These are phyloP conservation scores for Filobasidium wieringae DNA, from an alignment of 768 basidiomycete species.

Conservation along the genomic window DNA sequence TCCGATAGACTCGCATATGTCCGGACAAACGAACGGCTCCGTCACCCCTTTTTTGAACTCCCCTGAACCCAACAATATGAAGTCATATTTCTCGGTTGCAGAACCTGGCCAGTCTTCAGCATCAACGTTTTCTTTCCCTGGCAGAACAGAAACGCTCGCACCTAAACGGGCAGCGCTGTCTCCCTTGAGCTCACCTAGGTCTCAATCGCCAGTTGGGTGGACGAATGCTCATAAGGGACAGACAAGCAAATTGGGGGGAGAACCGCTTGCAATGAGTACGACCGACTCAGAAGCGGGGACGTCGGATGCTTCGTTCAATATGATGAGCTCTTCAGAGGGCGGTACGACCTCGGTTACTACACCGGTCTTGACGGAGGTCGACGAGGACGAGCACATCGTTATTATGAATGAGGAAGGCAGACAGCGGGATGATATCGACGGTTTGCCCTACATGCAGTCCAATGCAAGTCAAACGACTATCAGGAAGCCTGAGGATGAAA, in stretches of 20 bases:
- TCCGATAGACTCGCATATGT: slow-evolving; percentile 3
- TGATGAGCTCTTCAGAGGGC: slow-evolving; percentile 1
- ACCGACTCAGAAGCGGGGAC: background rate
- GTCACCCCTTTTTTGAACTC: slow-evolving; percentile 16
- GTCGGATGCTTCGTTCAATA: slow-evolving; percentile 5
- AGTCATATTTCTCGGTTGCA: slow-evolving; percentile 18
- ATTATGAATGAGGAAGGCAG: slow-evolving; percentile 18
- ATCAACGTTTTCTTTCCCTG: too few species aligned
- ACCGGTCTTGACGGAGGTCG: slow-evolving; percentile 31
- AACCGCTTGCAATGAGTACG: background rate
- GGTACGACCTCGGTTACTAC: background rate
- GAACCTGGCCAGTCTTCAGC: too few species aligned
- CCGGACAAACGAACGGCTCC: slow-evolving; percentile 11
- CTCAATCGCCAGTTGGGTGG: background rate
- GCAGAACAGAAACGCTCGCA: background rate
- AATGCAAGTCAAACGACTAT: slow-evolving; percentile 38
- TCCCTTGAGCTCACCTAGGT: background rate
- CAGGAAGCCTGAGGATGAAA: slow-evolving; percentile 18
- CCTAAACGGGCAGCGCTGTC: background rate
- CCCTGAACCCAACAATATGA: background rate
- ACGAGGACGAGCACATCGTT: slow-evolving; percentile 18
- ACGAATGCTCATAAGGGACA: background rate
- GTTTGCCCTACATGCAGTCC: slow-evolving; percentile 20
- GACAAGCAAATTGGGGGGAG: background rate
- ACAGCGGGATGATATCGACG: background rate